Base-by-base conservation (phyloP, 2,329 filamentous ascomycete species). In the Xylaria sp. region DNA sequence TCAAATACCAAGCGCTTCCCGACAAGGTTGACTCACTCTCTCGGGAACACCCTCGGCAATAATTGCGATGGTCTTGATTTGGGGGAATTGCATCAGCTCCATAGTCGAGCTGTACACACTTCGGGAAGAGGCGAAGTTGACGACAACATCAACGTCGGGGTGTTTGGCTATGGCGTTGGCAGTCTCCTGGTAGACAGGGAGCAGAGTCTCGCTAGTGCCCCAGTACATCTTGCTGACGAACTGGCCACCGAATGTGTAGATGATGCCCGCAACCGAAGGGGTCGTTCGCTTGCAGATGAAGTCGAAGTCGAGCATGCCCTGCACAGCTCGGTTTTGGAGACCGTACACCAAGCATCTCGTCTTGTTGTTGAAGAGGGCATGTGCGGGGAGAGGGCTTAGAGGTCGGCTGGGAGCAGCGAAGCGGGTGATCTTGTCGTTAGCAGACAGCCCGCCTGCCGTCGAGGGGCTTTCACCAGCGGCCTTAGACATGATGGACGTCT, bases 161-260 rank as follows among this genome's bases (percentile, higher is more conserved):
- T 99, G 94, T 88, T 99, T 99, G 76, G 86, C 85, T 73, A 97
- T 87, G 68, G 94, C 94, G 84, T 97, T 96, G 67, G 86, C 81
- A 45, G 92, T 89, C 71, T 91, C 85, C 81, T 99, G 93, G 86
- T 99, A 99, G 74, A 99, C 94, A 61, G 94, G 94, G 68, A 99
- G 86, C 64, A 99, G 88, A 61, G 94, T 99, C 84, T 99, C 94
- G 81, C 92, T 97, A 72, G 94, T 99, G 72, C 94, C 94, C 94
- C 94, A 99, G 90, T 99, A 99, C 94, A 99, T 97, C 88, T 99
- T 99, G 88, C 92, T 97, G 74, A 99, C 94, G 87, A 99, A 99
- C 80, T 99, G 94, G 66, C 94, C 94, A 75, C 94, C 94, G 73
- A 99, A 99, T 69, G 94, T 97, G 84, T 99, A 99, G 84, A 99